Evolutionary conservation across 352 stramenopile species (phyloP), one percentile per base, ranked within the genome.

Genomic region (Phytophthora palmivora): DNA sequence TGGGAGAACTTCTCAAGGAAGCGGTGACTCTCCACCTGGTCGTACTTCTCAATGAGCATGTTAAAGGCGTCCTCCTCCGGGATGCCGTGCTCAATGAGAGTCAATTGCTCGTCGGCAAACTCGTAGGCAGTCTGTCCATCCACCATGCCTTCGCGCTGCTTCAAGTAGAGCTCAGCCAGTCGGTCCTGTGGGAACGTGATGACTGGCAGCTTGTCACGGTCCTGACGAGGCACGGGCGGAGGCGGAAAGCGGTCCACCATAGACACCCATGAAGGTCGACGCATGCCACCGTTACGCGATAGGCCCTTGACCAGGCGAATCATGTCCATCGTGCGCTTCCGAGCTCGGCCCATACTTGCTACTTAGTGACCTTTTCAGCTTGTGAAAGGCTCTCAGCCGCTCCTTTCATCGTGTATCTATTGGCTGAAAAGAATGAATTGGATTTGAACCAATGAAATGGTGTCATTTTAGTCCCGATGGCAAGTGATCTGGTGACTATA

Each of bases 111-210:
- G 59, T 95, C 86, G 4, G 86, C 86, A 63, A 95, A 95, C 61
- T 95, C 86, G 72, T 92, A 93, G 37, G 86, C 86, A 9, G 86
- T 95, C 70, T 93, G 84, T 54, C 70, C 70, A 62, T 95, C 86
- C 32, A 88, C 75, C 24, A 91, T 60, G 33, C 81, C 84, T 24
- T 87, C 68, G 56, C 81, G 79, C 57, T 80, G 70, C 67, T 86
- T 87, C 74, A 92, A 84, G 69, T 95, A 95, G 28, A 95, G 65
- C 56, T 92, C 82, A 14, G 86, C 86, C 41, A 95, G 74, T 55
- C 86, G 82, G 68, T 95, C 86, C 72, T 95, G 86, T 22, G 86
- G 86, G 71, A 95, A 95, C 71, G 72, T 87, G 71, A 95, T 91
- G 38, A 88, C 67, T 38, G 84, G 86, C 22, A 93, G 41, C 56